phyloP scores from a whole-genome alignment of 208 protist species.

The Crithidia expoeki region DNA sequence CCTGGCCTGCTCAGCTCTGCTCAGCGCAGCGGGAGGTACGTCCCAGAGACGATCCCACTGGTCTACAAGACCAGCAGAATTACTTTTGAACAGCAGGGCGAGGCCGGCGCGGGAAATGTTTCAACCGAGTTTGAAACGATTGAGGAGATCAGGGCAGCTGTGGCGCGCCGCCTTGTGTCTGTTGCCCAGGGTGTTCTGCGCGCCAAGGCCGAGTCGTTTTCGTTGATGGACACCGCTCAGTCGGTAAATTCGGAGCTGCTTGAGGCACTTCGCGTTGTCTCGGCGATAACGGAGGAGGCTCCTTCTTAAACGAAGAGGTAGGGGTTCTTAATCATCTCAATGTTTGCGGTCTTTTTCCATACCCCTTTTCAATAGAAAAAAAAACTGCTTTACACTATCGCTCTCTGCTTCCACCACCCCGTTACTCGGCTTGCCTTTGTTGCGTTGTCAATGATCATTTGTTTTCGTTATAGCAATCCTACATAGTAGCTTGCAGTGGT shows the following conservation, averaged over 20 bases:
- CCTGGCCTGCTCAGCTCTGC: background rate
- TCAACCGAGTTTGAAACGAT: background rate
- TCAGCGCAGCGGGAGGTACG: background rate
- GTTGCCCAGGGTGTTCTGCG: conserved; percentile 9
- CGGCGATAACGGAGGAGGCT: background rate
- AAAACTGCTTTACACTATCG: too few species aligned
- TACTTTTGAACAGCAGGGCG: background rate
- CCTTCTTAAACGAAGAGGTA: background rate
- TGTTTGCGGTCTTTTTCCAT: too few species aligned
- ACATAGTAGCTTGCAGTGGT: too few species aligned
- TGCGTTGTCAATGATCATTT: too few species aligned
- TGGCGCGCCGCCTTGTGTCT: conserved; percentile 14
- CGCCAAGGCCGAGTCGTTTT: conserved; percentile 23
- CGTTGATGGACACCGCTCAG: conserved; percentile 10
- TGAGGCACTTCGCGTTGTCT: conserved; percentile 20
- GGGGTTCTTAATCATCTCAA: background rate
- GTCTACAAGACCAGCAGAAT: conserved; percentile 2
- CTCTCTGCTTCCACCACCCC: too few species aligned
- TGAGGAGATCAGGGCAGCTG: background rate
- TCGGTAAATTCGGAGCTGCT: conserved; percentile 12
- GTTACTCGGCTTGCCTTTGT: too few species aligned
- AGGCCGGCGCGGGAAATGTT: background rate
- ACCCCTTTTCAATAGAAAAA: too few species aligned
- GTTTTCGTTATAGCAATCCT: too few species aligned
- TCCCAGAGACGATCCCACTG: background rate